A percentile compares a stretch with the other conserved stretches of the same genome.
These are phyloP conservation scores for Blastobotrys malaysiensis DNA, from an alignment of 1,139 yeast genomes.

Conservation along the genomic window DNA sequence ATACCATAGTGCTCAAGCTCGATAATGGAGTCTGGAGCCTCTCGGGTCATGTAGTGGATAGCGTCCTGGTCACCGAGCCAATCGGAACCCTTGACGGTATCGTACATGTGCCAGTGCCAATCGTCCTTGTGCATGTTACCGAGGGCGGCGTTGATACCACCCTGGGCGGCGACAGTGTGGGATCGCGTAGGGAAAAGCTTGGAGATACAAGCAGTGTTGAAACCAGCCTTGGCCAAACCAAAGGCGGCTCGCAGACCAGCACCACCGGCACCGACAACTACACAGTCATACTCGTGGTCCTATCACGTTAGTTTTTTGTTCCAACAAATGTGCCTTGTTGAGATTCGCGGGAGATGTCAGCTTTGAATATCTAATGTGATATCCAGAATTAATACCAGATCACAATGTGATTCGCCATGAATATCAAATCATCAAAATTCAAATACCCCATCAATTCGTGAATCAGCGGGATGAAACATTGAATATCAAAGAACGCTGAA, in stretches of 20 bases:
- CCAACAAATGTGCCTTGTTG: too few relatives aligned
- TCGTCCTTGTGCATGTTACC: constrained; percentile 96
- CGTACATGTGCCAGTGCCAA: constrained; percentile 99
- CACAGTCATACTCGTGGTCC: constrained; percentile 94
- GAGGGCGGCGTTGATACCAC: constrained; percentile 98
- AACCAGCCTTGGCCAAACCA: constrained; percentile 95
- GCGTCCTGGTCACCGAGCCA: constrained; percentile 99
- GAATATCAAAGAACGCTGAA: neutral
- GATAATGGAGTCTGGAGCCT: constrained; percentile 92
- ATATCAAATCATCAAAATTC: too few relatives aligned
- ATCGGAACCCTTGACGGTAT: constrained; percentile 99
- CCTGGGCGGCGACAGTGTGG: constrained; percentile 99
- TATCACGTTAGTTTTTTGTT: neutral
- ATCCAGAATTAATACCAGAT: too few relatives aligned
- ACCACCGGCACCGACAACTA: constrained; percentile 98
- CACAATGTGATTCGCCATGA: too few relatives aligned
- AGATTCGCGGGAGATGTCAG: too few relatives aligned
- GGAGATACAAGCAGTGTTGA: constrained; percentile 95
- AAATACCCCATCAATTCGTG: too few relatives aligned
- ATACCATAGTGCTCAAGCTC: constrained; percentile 98
- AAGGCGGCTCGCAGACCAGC: constrained; percentile 99
- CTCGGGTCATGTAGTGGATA: constrained; percentile 97
- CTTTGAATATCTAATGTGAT: too few relatives aligned
- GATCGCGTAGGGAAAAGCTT: constrained; percentile 97
- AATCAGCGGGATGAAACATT: too few relatives aligned